Conservation (phyloP, 768 basidiomycete species). For the Coprinopsis cinerea region DNA sequence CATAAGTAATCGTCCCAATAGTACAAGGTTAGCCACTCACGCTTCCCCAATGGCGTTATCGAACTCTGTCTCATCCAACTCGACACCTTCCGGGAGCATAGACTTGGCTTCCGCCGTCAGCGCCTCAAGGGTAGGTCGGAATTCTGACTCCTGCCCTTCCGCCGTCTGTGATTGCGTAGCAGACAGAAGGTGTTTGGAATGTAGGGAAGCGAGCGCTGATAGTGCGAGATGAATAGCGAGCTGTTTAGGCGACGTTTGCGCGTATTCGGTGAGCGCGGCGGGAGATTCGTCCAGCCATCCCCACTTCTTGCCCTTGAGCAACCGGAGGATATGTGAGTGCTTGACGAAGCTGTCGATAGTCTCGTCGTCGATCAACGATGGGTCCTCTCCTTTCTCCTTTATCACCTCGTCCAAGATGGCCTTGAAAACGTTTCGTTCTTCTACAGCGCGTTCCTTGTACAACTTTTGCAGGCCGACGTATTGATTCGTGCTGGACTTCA, state of each 20-base stretch:
- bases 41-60: slow-evolving; percentile 67
- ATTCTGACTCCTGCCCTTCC: slow-evolving; percentile 5
- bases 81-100: slow-evolving; percentile 42
- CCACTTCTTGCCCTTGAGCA: slow-evolving; percentile 61
- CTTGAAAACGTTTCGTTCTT: slow-evolving; percentile 58
- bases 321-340: slow-evolving; percentile 69
- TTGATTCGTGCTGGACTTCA: slow-evolving; percentile 83
- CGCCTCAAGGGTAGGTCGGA: slow-evolving; percentile 39
- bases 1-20: neutral
- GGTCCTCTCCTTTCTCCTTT: slow-evolving; percentile 10
- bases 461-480: slow-evolving; percentile 84
- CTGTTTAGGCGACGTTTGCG: slow-evolving; percentile 43
- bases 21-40: slow-evolving; percentile 39
- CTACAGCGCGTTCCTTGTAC: slow-evolving; percentile 72
- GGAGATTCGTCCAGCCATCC: slow-evolving; percentile 48
- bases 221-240: slow-evolving; percentile 68
- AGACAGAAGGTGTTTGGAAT: slow-evolving; percentile 20
- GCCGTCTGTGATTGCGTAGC: slow-evolving; percentile 16
- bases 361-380: slow-evolving; percentile 39
- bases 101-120: slow-evolving; percentile 46
- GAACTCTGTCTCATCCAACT: slow-evolving; percentile 47
- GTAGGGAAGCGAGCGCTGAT: slow-evolving; percentile 46
- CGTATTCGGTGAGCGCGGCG: slow-evolving; percentile 34
- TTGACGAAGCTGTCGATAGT: slow-evolving; percentile 70
- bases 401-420: slow-evolving; percentile 30